Conservation (phyloP, 805 yeast species). For the Suhomyces xylopsoci region DNA sequence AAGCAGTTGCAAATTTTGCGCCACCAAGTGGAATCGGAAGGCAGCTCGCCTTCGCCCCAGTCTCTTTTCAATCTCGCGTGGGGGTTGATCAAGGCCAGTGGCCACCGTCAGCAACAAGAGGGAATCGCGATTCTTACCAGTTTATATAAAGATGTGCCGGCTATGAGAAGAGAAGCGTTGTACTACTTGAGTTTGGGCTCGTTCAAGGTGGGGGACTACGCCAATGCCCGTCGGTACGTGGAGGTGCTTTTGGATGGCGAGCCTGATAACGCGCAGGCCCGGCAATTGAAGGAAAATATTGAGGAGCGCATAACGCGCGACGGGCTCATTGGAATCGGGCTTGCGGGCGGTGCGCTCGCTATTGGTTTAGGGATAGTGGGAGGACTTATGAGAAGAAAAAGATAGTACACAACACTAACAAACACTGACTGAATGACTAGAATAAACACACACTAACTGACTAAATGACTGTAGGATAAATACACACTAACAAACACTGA, state of each 20-base stretch:
- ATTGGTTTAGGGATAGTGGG: slow-evolving; percentile 67
- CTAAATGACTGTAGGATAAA: too few relatives aligned
- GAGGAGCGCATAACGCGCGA: slow-evolving; percentile 84
- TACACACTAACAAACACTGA: too few relatives aligned
- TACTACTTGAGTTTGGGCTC: slow-evolving; percentile 87
- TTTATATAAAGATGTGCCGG: slow-evolving; percentile 71
- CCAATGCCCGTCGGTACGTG: slow-evolving; percentile 80
- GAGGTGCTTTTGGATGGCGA: slow-evolving; percentile 76
- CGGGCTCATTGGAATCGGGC: slow-evolving; percentile 83
- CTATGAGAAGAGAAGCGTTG: slow-evolving; percentile 82
- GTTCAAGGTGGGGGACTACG: slow-evolving; percentile 81
- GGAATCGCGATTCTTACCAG: slow-evolving; percentile 77
- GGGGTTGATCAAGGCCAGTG: slow-evolving; percentile 80
- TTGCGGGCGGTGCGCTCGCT: slow-evolving; percentile 83
- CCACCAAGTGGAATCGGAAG: slow-evolving; percentile 75
- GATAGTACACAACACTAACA: not conserved
- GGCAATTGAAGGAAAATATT: slow-evolving; percentile 66
- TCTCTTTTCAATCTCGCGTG: slow-evolving; percentile 93
- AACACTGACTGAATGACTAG: not conserved
- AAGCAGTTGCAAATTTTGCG: slow-evolving; percentile 75
- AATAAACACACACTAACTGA: too few relatives aligned
- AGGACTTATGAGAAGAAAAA: slow-evolving; percentile 35
- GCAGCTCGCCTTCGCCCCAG: slow-evolving; percentile 75
- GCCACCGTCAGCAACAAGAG: slow-evolving; percentile 61
- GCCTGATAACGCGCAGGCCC: slow-evolving; percentile 80